phyloP scores from a whole-genome alignment of 2,329 filamentous ascomycete genomes.

The Zasmidium angulare region DNA sequence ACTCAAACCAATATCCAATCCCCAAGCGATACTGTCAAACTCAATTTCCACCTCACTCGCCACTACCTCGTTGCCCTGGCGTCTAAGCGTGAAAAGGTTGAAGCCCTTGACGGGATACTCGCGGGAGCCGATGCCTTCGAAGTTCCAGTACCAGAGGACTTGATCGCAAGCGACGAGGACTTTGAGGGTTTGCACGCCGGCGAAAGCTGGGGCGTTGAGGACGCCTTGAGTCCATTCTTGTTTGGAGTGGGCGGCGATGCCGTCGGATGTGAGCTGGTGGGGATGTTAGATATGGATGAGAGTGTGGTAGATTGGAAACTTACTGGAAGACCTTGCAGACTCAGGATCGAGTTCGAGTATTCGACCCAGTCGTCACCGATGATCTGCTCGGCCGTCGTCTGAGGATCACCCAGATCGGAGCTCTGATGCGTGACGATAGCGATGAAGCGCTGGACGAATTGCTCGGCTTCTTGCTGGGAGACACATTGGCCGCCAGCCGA shows the following conservation, averaged over 20 bases:
- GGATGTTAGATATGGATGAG: neutral
- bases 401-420: neutral
- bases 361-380: slow-evolving; percentile 15
- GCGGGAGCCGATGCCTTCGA: slow-evolving; percentile 11
- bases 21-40: slow-evolving; percentile 12
- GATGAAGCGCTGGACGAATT: slow-evolving; percentile 12
- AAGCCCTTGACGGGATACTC: slow-evolving; percentile 18
- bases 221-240: slow-evolving; percentile 12
- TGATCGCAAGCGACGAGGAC: slow-evolving; percentile 16
- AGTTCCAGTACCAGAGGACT: slow-evolving; percentile 19
- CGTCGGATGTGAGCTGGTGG: slow-evolving; percentile 1
- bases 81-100: slow-evolving; percentile 13
- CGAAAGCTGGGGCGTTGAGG: neutral
- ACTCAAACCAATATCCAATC: neutral
- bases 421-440: slow-evolving; percentile 7
- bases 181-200: slow-evolving; percentile 5
- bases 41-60: slow-evolving; percentile 1
- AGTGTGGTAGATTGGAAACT: neutral
- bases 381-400: slow-evolving; percentile 12
- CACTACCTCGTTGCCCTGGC: neutral
- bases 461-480: slow-evolving; percentile 10
- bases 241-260: slow-evolving; percentile 7
- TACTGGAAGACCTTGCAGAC: slow-evolving; percentile 11
- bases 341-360: slow-evolving; percentile 17
- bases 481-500: slow-evolving; percentile 8